phyloP scores from a whole-genome alignment of 139 green algal genomes.

The Diplosphaera chodatii region DNA sequence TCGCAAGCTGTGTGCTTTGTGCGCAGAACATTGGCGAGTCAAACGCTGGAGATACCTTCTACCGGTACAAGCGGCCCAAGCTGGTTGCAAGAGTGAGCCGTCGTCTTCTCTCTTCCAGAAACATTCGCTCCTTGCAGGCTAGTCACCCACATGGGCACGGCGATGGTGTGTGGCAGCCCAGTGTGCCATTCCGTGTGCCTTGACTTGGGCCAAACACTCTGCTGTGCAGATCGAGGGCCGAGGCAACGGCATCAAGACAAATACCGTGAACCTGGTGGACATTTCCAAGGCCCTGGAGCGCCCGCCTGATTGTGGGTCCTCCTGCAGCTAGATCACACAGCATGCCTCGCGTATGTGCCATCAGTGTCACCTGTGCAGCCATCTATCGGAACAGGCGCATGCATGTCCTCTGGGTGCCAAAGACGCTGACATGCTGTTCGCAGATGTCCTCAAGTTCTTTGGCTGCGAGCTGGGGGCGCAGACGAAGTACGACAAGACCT shows the following conservation, averaged over 20 bases:
- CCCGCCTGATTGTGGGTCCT: constrained; percentile 81
- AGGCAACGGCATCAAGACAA: constrained; percentile 99
- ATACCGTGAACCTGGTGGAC: constrained; percentile 98
- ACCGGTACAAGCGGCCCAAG: constrained; percentile 98
- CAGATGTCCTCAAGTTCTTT: constrained; percentile 95
- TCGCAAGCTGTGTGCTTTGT: too few relatives aligned
- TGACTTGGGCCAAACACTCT: neutral
- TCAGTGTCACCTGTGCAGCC: too few relatives aligned
- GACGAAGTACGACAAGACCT: constrained; percentile 90
- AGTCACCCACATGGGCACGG: too few relatives aligned
- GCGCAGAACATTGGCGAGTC: constrained; percentile 77
- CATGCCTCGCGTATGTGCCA: too few relatives aligned
- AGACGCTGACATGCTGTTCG: too few relatives aligned
- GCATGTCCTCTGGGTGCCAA: too few relatives aligned
- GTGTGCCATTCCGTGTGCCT: too few relatives aligned
- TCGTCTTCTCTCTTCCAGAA: too few relatives aligned
- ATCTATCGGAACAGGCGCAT: too few relatives aligned
- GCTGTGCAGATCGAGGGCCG: constrained; percentile 87
- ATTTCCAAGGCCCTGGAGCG: constrained; percentile 95
- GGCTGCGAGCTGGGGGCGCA: constrained; percentile 94
- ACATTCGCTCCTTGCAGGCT: too few relatives aligned
- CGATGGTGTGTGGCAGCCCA: too few relatives aligned
- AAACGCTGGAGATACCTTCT: constrained; percentile 89
- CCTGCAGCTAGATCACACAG: too few relatives aligned
- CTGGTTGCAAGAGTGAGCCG: constrained; percentile 75